Conservation (phyloP, 805 yeast species). For the Candida parachauliodes region DNA sequence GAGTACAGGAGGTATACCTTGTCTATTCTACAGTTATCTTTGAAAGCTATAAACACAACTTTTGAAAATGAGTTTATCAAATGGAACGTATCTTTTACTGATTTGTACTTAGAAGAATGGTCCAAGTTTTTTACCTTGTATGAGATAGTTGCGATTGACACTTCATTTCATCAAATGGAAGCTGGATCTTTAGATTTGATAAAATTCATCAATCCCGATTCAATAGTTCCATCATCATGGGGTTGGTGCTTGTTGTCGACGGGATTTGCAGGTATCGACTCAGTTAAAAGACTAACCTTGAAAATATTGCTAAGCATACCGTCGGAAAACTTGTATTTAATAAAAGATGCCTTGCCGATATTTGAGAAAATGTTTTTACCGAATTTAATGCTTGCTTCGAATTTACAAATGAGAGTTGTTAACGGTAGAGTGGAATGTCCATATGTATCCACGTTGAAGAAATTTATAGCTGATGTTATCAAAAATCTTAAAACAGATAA, state of each 20-base stretch:
- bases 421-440: constrained; percentile 41
- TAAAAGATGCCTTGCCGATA: constrained; percentile 36
- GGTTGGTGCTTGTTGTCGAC: constrained; percentile 68
- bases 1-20: constrained; percentile 68
- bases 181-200: constrained; percentile 69
- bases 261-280: constrained; percentile 75
- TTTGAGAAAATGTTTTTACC: constrained; percentile 53
- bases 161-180: constrained; percentile 80
- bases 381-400: constrained; percentile 58
- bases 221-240: constrained; percentile 65
- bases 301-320: constrained; percentile 51
- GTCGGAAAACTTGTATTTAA: constrained; percentile 34
- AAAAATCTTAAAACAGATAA: constrained; percentile 20
- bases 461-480: constrained; percentile 42
- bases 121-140: constrained; percentile 65
- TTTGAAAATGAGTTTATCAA: constrained; percentile 32
- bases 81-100: constrained; percentile 37
- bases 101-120: constrained; percentile 54
- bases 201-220: constrained; percentile 44
- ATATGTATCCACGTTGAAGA: constrained; percentile 51
- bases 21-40: constrained; percentile 59
- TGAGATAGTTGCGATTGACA: constrained; percentile 79
- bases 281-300: constrained; percentile 64
- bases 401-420: constrained; percentile 44
- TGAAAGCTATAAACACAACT: constrained; percentile 42